Evolutionary conservation across 805 yeast genomes (phyloP), one percentile per base, ranked within the genome.

Genomic region (Maudiozyma pseudohumilis): DNA sequence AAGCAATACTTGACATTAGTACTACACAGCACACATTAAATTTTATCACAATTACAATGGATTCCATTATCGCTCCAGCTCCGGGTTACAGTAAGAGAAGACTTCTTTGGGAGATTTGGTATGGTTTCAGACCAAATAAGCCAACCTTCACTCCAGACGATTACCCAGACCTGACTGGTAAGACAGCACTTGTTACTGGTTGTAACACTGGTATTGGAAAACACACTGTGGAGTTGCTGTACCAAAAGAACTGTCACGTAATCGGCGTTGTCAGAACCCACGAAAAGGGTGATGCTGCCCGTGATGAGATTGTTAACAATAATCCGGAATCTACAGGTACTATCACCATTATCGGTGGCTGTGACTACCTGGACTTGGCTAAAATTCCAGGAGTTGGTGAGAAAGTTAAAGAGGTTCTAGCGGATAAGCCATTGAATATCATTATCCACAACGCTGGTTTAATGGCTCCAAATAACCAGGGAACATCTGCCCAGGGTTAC

Each of bases 121-220:
- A 47, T 28, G 55, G 54, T 11, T 41, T 51, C 11, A 41, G 49
- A 32, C 60, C 61, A 18, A 42, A 42, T 29, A 40, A 47, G 23
- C 64, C 66, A 8, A 34, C 40, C 2, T 60, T 43, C 35, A 35
- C 51, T n/a, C 62, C 62, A 12, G 44, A 49, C 1, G 48, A 55
- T 18, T 62, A 60, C 37, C 70, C 70, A 12, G 57, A 58, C 36
- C 45, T 66, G 32, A 51, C 60, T 2, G 64, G 59, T 6, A 64
- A 60, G 43, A 55, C 52, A n/a, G 65, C 65, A 12, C 42, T 63
- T 18, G 61, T 66, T 8, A 65, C 70, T 6, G 70, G 70, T 35
- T 56, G 58, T 18, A 64, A 60, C 34, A 47, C 66, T 7, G 70
- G 70, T 32, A 53, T 66, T 34, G 61, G 61, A n/a, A 49, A 38